Evolutionary conservation across 495 filamentous ascomycete genomes (phyloP).

Genomic region (Elaphomyces granulatus): DNA sequence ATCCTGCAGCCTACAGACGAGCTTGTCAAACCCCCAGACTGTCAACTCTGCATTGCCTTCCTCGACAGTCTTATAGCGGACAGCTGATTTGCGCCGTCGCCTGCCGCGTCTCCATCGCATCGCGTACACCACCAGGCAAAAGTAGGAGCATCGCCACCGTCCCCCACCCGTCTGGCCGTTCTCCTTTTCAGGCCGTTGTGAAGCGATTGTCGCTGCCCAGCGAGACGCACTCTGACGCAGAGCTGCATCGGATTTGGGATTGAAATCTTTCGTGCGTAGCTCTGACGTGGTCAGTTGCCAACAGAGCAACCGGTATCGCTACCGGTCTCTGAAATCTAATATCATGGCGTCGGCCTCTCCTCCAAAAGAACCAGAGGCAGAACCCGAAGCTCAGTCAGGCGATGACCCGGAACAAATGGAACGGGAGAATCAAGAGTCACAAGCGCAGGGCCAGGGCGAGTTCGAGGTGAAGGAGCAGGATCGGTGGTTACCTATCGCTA

Average conservation of each 20-base stretch:
- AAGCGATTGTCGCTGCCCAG: conserved; percentile 34
- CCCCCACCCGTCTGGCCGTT: conserved; percentile 20
- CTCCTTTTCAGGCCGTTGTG: conserved; percentile 26
- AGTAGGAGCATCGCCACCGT: conserved; percentile 20
- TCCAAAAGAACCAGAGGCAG: conserved; percentile 69
- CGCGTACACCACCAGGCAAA: conserved; percentile 24
- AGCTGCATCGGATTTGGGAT: conserved; percentile 16
- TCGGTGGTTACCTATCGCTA: conserved; percentile 98
- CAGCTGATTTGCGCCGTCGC: conserved; percentile 8
- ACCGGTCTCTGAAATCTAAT: conserved; percentile 29
- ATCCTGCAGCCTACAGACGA: background rate
- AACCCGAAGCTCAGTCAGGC: conserved; percentile 84
- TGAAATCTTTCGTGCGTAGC: conserved; percentile 19
- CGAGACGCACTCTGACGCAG: conserved; percentile 20
- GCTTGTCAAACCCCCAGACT: background rate
- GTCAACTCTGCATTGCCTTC: background rate
- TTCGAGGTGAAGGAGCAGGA: conserved; percentile 99
- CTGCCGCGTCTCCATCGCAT: conserved; percentile 8
- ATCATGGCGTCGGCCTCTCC: conserved; percentile 94
- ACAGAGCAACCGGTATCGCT: conserved; percentile 19
- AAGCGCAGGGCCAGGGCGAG: conserved; percentile 54
- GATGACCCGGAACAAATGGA: conserved; percentile 70
- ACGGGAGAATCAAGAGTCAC: conserved; percentile 48
- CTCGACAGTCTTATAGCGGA: too few species aligned
- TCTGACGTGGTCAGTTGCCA: conserved; percentile 37